phyloP scores from a whole-genome alignment of 768 basidiomycete genomes.

The Rhodotorula graminis region DNA sequence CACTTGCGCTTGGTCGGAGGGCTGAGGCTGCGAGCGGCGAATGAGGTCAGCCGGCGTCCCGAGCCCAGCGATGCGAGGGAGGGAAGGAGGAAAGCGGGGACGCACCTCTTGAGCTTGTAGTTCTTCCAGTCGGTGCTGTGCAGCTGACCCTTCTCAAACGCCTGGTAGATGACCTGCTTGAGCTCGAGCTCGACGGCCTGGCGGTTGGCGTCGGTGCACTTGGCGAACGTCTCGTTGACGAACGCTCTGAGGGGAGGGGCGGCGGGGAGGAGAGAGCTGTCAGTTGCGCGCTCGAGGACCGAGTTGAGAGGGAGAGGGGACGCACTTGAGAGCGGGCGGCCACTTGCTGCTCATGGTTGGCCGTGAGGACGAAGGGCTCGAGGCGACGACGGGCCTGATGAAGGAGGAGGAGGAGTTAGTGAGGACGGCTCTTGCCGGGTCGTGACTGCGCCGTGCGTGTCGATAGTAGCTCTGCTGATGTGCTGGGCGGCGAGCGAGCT shows the following conservation, averaged over 20 bases:
- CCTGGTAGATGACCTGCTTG: conserved; percentile 92
- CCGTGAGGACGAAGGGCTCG: not conserved
- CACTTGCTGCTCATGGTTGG: conserved; percentile 22
- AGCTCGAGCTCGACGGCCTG: conserved; percentile 85
- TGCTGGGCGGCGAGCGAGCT: too few species aligned
- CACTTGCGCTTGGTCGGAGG: conserved; percentile 41
- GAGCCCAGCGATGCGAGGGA: too few species aligned
- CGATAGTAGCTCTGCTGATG: too few species aligned
- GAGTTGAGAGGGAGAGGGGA: not conserved
- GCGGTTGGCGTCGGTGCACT: conserved; percentile 84
- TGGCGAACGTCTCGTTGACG: conserved; percentile 87
- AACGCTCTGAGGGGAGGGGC: conserved; percentile 62
- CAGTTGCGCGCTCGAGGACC: too few species aligned
- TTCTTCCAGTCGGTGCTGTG: conserved; percentile 93
- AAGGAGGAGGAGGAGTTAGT: not conserved
- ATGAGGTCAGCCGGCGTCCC: too few species aligned
- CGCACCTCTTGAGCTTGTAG: conserved; percentile 78
- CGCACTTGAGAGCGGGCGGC: conserved; percentile 43
- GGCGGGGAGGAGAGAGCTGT: not conserved
- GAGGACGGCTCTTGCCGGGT: not conserved
- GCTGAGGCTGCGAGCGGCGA: conserved; percentile 6
- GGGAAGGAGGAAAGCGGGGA: conserved; percentile 8
- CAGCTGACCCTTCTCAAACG: conserved; percentile 74
- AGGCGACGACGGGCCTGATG: not conserved
- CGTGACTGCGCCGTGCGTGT: not conserved